Evolutionary conservation across 768 basidiomycete genomes (phyloP).

Genomic region (Tricholoma flavovirens): DNA sequence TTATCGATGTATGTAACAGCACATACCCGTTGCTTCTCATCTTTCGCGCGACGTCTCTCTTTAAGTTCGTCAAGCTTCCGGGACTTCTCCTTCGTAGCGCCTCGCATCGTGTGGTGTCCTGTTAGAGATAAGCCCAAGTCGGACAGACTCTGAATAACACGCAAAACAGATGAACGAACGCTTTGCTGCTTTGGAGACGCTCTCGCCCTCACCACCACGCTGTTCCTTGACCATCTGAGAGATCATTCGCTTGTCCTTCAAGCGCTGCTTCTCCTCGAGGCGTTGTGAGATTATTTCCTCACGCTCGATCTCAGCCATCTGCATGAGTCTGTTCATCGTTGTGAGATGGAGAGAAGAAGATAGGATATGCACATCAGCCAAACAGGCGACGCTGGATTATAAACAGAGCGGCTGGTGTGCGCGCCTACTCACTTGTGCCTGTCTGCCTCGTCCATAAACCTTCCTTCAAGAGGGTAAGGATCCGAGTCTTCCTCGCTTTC

Average conservation of each 20-base stretch:
- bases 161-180: conserved; percentile 39
- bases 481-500: conserved; percentile 65
- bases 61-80: conserved; percentile 80
- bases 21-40: conserved; percentile 78
- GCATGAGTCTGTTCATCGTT: conserved; percentile 52
- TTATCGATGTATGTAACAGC: background rate
- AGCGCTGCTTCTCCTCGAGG: conserved; percentile 72
- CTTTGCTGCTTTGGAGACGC: conserved; percentile 69
- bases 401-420: conserved; percentile 13
- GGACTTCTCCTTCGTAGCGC: conserved; percentile 75
- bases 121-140: conserved; percentile 6
- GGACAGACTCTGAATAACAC: background rate
- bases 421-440: conserved; percentile 60
- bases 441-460: conserved; percentile 83
- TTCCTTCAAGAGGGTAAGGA: conserved; percentile 87
- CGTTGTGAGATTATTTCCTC: conserved; percentile 82
- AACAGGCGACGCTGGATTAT: conserved; percentile 21
- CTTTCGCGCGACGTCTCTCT: conserved; percentile 82
- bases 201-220: conserved; percentile 46
- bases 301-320: conserved; percentile 82
- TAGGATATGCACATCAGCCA: conserved; percentile 19
- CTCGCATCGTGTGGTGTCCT: conserved; percentile 73
- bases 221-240: conserved; percentile 71
- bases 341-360: conserved; percentile 12
- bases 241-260: conserved; percentile 64